Percentiles rank a stretch among this genome's conserved stretches.
phyloP scores from a whole-genome alignment of 2,329 filamentous ascomycete genomes.

The Onygena corvina region DNA sequence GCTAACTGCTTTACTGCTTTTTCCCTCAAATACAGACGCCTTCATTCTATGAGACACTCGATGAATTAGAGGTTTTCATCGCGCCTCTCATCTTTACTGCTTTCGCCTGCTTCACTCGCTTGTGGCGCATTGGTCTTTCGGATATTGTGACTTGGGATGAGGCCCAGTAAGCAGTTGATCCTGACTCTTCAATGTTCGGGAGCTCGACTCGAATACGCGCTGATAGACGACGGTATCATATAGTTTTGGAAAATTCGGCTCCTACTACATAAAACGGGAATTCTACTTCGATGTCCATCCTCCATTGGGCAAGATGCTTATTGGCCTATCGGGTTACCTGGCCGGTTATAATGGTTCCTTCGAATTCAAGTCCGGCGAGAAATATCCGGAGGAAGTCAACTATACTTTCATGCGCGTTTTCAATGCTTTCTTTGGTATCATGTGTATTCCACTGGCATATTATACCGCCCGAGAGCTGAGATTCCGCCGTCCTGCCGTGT shows the following conservation, averaged over 20 bases:
- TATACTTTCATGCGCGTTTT: constrained; percentile 98
- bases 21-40: constrained; percentile 2
- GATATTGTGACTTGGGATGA: constrained; percentile 66
- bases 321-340: constrained; percentile 88
- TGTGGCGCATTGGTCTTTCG: constrained; percentile 57
- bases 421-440: constrained; percentile 86
- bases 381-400: constrained; percentile 83
- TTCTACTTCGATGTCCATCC: constrained; percentile 99
- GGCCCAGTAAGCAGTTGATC: constrained; percentile 48
- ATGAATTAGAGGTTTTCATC: constrained; percentile 50
- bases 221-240: constrained; percentile 5
- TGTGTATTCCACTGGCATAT: constrained; percentile 88
- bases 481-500: constrained; percentile 74
- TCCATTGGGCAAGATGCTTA: constrained; percentile 94
- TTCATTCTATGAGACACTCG: constrained; percentile 31
- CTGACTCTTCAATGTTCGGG: constrained; percentile 2
- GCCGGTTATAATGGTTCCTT: constrained; percentile 98
- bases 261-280: constrained; percentile 96
- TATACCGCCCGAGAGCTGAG: constrained; percentile 86
- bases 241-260: constrained; percentile 70
- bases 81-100: constrained; percentile 53
- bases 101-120: constrained; percentile 53
- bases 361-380: constrained; percentile 98
- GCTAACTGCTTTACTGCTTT: background rate
- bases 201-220: background rate